Evolutionary conservation across 2,329 filamentous ascomycete genomes (phyloP), one percentile per base, ranked within the genome.

Genomic region (Phialocephala subalpina): DNA sequence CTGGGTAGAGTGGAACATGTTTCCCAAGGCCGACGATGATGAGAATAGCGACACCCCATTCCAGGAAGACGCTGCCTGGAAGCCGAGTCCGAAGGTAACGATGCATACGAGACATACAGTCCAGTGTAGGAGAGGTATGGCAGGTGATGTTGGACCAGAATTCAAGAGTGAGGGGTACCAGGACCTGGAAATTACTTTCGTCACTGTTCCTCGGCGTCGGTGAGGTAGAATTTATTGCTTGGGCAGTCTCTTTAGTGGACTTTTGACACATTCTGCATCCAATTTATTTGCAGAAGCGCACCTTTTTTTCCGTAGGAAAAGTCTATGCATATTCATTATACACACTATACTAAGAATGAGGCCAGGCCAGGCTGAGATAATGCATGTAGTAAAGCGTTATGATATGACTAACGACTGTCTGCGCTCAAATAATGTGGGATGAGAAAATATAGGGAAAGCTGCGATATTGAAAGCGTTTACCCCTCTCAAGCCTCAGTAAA

Each of bases 1-100:
- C 20, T 20, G 57, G 25, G 60, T 68, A 20, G 52, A 60, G 36
- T 67, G 65, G 65, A 49, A 66, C n/a, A 58, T 62, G 52, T 22
- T 40, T 16, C 47, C 33, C 3, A 22, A 27, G 3, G 22, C 18
- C 12, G 22, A 53, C 5, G 52, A 58, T 42, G 20, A 47, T n/a
- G n/a, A n/a, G n/a, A n/a, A n/a, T 60, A 42, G 42, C 42, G 58
- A 60, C 49, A 18, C 22, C 25, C 25, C 25, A 11, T 11, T 29
- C 12, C 6, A 16, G 49, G 7, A 33, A 29, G 49, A 33, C 9
- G 18, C 12, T 12, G 22, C 14, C 3, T 29, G 33, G 55, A 11
- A 57, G 20, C 33, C 29, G 4, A 38, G 55, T 38, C 55, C 20
- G 16, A 58, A 14, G 29, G 29, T 57, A 33, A 57, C 29, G 55